Percentiles rank a stretch among this genome's conserved stretches.
Conservation (phyloP, 2,329 filamentous ascomycete genomes). For the Ophiostoma ulmi region DNA sequence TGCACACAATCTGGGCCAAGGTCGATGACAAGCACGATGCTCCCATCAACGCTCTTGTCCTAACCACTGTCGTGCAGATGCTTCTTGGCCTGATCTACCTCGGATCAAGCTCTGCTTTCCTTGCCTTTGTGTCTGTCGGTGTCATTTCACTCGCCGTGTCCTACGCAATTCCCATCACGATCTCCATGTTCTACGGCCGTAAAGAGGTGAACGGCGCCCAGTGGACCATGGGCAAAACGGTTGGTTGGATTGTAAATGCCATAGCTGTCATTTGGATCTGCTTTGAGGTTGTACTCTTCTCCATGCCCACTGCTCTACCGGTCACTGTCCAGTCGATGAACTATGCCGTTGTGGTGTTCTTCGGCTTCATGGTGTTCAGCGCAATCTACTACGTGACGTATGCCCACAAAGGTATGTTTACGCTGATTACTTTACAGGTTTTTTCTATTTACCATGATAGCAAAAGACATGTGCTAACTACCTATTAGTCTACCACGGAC, state of each 20-base stretch:
- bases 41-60: constrained; percentile 32
- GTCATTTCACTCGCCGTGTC: constrained; percentile 44
- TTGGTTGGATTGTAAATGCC: constrained; percentile 23
- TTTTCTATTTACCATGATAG: neutral
- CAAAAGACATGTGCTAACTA: neutral
- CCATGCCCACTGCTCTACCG: constrained; percentile 62
- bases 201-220: constrained; percentile 37
- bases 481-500: neutral
- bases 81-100: constrained; percentile 41
- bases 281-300: constrained; percentile 68
- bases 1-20: constrained; percentile 36
- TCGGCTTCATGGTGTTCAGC: constrained; percentile 57
- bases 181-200: constrained; percentile 40
- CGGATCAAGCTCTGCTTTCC: constrained; percentile 42
- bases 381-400: constrained; percentile 61
- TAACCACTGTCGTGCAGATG: constrained; percentile 36
- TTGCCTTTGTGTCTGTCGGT: constrained; percentile 37
- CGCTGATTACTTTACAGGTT: neutral
- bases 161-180: constrained; percentile 38
- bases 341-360: constrained; percentile 71
- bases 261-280: constrained; percentile 51
- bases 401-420: constrained; percentile 19
- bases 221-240: constrained; percentile 25
- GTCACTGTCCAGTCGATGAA: constrained; percentile 59
- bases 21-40: constrained; percentile 36